A percentile compares a stretch with the other conserved stretches of the same genome.
Evolutionary conservation across 768 basidiomycete species (phyloP).

Genomic region (Tricholoma hemisulphureum): DNA sequence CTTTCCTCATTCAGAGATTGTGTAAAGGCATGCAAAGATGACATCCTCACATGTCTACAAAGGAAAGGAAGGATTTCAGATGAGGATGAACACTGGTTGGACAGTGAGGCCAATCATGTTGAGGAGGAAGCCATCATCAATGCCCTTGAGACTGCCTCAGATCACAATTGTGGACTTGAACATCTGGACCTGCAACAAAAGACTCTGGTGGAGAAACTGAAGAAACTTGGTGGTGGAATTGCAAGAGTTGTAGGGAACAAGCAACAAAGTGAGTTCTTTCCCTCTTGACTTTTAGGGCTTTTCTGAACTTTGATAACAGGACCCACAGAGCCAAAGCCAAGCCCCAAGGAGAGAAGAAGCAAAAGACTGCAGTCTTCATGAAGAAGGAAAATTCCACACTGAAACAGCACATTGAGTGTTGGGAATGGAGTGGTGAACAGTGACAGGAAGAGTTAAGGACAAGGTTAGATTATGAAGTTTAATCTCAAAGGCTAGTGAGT

Average conservation of each 20-base stretch:
- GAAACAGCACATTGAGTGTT: too few relatives aligned
- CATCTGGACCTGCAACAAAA: too few relatives aligned
- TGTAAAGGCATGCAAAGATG: slow-evolving; percentile 1
- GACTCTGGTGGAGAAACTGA: slow-evolving; percentile 2
- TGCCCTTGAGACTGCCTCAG: background rate
- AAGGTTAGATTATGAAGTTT: too few relatives aligned
- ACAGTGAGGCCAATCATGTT: slow-evolving; percentile 1
- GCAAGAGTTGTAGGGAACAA: background rate
- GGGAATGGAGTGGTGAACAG: too few relatives aligned
- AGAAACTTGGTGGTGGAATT: background rate
- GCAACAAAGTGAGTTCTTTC: background rate
- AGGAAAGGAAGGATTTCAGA: slow-evolving; percentile 2
- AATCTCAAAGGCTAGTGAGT: too few relatives aligned
- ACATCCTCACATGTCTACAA: slow-evolving; percentile 1
- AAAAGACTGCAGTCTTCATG: background rate
- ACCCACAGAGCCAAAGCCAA: background rate
- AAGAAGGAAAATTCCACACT: slow-evolving; percentile 3
- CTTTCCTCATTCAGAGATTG: slow-evolving; percentile 4
- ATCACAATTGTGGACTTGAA: too few relatives aligned
- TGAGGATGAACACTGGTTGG: slow-evolving; percentile 5
- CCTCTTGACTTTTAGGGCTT: background rate
- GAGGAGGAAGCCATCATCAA: slow-evolving; percentile 7
- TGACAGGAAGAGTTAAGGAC: too few relatives aligned
- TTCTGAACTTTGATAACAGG: too few relatives aligned
- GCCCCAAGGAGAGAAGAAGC: background rate